phyloP scores from a whole-genome alignment of 1,139 yeast species.

The Scheffersomyces titani region DNA sequence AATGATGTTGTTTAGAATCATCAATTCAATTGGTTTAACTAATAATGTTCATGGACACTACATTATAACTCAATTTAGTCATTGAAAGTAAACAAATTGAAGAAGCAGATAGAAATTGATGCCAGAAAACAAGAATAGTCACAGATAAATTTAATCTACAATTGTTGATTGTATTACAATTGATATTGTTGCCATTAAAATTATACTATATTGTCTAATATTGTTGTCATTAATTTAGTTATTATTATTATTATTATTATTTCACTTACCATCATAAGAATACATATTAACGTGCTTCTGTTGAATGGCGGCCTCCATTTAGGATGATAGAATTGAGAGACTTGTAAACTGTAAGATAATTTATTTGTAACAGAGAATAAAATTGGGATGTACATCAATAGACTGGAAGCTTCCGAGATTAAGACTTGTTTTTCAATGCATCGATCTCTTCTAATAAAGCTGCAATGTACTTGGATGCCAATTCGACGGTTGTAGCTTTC shows the following conservation, averaged over 20 bases:
- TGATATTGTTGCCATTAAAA: background rate
- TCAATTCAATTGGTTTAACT: background rate
- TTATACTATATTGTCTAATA: background rate
- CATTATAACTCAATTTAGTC: background rate
- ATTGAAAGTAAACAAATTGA: background rate
- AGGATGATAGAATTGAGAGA: background rate
- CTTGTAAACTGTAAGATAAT: background rate
- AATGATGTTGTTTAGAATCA: too few relatives aligned
- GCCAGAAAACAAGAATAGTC: too few relatives aligned
- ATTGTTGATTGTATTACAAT: background rate
- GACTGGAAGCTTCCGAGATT: background rate
- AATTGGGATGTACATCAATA: background rate
- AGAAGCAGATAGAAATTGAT: background rate
- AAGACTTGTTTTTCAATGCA: slow-evolving; percentile 16
- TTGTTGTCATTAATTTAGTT: background rate
- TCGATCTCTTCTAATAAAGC: slow-evolving; percentile 50
- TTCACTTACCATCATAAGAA: background rate
- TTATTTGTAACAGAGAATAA: background rate
- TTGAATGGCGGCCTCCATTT: background rate
- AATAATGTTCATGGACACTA: background rate
- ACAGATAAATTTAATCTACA: background rate
- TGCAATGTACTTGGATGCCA: slow-evolving; percentile 72
- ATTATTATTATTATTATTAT: too few relatives aligned
- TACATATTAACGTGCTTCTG: background rate
- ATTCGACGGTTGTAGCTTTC: slow-evolving; percentile 92